A percentile compares a stretch with the other conserved stretches of the same genome.
phyloP scores from a whole-genome alignment of 768 basidiomycete genomes.

The Suillus fuscotomentosus region DNA sequence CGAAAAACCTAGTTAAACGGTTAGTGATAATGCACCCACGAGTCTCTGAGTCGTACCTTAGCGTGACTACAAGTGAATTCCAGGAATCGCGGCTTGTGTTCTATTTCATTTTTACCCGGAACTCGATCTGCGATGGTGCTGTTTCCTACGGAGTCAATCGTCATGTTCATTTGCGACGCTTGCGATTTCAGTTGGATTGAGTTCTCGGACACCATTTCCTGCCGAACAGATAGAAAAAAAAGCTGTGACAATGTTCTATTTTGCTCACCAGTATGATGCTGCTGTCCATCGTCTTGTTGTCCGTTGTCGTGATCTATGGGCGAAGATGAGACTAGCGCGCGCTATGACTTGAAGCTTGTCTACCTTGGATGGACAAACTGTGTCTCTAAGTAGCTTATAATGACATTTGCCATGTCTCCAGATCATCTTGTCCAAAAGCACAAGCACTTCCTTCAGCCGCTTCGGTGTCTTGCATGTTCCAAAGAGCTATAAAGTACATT shows the following conservation, averaged over 20 bases:
- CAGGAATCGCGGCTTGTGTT: slow-evolving; percentile 70
- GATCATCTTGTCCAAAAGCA: slow-evolving; percentile 58
- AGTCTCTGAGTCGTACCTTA: slow-evolving; percentile 46
- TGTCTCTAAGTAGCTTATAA: slow-evolving; percentile 62
- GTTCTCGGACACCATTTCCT: slow-evolving; percentile 75
- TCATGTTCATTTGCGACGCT: slow-evolving; percentile 38
- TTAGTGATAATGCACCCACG: slow-evolving; percentile 29
- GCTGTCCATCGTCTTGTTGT: slow-evolving; percentile 65
- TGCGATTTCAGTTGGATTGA: slow-evolving; percentile 59
- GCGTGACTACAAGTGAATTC: slow-evolving; percentile 68
- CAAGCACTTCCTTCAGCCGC: slow-evolving; percentile 56
- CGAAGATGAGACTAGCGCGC: neutral
- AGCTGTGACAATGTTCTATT: neutral
- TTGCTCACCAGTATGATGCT: slow-evolving; percentile 59
- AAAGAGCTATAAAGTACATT: slow-evolving; percentile 24
- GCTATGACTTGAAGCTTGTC: slow-evolving; percentile 27
- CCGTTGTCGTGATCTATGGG: slow-evolving; percentile 38
- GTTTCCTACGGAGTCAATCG: slow-evolving; percentile 53
- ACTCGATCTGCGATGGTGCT: slow-evolving; percentile 43
- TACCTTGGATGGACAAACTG: slow-evolving; percentile 77
- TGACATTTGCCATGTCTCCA: slow-evolving; percentile 68
- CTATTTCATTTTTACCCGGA: slow-evolving; percentile 43
- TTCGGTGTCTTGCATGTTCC: slow-evolving; percentile 71
- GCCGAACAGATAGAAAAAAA: slow-evolving; percentile 8
- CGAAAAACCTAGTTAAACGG: slow-evolving; percentile 55